Percentiles rank a stretch among this genome's conserved stretches.
phyloP scores from a whole-genome alignment of 2,329 filamentous ascomycete species.

The Pseudogymnoascus sp. region DNA sequence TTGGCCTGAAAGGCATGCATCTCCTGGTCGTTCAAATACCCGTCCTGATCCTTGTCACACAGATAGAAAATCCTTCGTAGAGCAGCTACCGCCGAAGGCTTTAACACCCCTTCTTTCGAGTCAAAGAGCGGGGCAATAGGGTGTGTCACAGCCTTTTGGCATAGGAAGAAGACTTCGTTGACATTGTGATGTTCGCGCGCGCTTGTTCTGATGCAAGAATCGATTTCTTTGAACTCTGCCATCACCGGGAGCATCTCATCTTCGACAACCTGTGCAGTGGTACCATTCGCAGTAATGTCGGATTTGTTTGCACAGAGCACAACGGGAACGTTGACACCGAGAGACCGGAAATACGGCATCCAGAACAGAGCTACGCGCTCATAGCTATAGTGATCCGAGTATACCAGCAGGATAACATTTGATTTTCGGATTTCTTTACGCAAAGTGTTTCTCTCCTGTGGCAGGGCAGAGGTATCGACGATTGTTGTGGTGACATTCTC shows the following conservation, averaged over 20 bases:
- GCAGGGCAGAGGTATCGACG: slow-evolving; percentile 91
- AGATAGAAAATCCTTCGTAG: slow-evolving; percentile 89
- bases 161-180: slow-evolving; percentile 94
- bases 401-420: slow-evolving; percentile 93
- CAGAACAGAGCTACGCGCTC: slow-evolving; percentile 94
- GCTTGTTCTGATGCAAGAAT: slow-evolving; percentile 92
- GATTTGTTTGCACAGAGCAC: slow-evolving; percentile 96
- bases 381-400: slow-evolving; percentile 98
- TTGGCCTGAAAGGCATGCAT: slow-evolving; percentile 84
- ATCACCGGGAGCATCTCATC: slow-evolving; percentile 98
- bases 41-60: slow-evolving; percentile 93
- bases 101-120: slow-evolving; percentile 82
- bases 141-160: slow-evolving; percentile 95
- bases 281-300: slow-evolving; percentile 69
- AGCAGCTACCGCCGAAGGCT: slow-evolving; percentile 80
- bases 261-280: slow-evolving; percentile 76
- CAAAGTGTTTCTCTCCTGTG: slow-evolving; percentile 82
- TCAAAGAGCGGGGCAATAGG: slow-evolving; percentile 95
- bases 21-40: slow-evolving; percentile 80
- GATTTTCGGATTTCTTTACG: slow-evolving; percentile 93
- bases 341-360: slow-evolving; percentile 95
- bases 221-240: slow-evolving; percentile 97
- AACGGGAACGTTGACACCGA: slow-evolving; percentile 97
- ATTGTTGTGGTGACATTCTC: slow-evolving; percentile 97
- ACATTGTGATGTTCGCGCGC: slow-evolving; percentile 88